A percentile compares a stretch with the other conserved stretches of the same genome.
Evolutionary conservation across 2,329 filamentous ascomycete genomes (phyloP).

Genomic region (Trichoderma harzianum): DNA sequence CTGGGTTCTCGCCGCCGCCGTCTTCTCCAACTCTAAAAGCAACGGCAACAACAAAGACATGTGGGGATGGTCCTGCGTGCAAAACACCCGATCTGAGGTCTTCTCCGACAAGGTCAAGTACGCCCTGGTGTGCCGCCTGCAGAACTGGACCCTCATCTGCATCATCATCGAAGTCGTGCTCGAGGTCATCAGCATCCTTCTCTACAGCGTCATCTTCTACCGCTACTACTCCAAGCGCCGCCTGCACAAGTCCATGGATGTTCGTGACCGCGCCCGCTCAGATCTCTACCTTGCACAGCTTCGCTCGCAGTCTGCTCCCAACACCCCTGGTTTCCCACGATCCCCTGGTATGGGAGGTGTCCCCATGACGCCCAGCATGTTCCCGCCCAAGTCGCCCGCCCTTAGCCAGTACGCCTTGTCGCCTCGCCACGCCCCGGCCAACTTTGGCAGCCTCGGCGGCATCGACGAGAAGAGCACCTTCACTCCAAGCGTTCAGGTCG

Average conservation of each 20-base stretch:
- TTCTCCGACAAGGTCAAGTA: slow-evolving; percentile 84
- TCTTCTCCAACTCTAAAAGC: slow-evolving; percentile 75
- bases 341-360: slow-evolving; percentile 33
- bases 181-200: slow-evolving; percentile 83
- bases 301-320: slow-evolving; percentile 82
- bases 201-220: slow-evolving; percentile 96
- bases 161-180: slow-evolving; percentile 95
- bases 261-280: slow-evolving; percentile 87
- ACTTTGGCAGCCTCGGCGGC: slow-evolving; percentile 50
- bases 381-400: slow-evolving; percentile 39
- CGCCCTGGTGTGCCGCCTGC: slow-evolving; percentile 81
- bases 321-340: slow-evolving; percentile 84
- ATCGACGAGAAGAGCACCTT: slow-evolving; percentile 46
- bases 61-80: slow-evolving; percentile 97
- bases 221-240: slow-evolving; percentile 95
- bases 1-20: slow-evolving; percentile 82
- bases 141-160: slow-evolving; percentile 95
- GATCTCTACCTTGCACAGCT: slow-evolving; percentile 91
- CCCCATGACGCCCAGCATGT: slow-evolving; percentile 60
- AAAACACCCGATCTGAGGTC: slow-evolving; percentile 75
- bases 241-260: slow-evolving; percentile 94
- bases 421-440: slow-evolving; percentile 57
- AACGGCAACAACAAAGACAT: slow-evolving; percentile 75
- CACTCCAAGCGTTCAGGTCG: slow-evolving; percentile 53
- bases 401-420: slow-evolving; percentile 51